A percentile compares a stretch with the other conserved stretches of the same genome.
Conservation (phyloP, 495 filamentous ascomycete species). For the Hyaloscypha hepaticicola region DNA sequence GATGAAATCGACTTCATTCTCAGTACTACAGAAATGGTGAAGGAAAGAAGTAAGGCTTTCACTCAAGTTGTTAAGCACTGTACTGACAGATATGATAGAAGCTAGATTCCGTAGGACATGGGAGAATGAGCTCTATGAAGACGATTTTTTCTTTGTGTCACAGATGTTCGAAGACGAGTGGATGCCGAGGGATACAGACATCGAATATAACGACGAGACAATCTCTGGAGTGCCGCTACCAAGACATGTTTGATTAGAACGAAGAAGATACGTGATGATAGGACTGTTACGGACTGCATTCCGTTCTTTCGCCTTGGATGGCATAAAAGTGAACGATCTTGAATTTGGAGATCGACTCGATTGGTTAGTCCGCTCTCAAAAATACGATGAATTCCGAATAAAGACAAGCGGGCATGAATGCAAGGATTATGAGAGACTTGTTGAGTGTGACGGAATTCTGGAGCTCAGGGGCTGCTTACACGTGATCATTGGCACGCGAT, state of each 20-base stretch:
- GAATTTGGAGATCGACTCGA: neutral
- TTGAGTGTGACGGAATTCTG: no score
- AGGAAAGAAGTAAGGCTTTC: slow-evolving; percentile 5
- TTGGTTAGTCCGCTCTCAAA: neutral
- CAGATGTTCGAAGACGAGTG: slow-evolving; percentile 52
- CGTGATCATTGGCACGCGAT: no score
- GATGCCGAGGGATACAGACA: slow-evolving; percentile 36
- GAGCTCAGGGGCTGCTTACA: no score
- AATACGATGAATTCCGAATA: neutral
- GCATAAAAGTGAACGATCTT: neutral
- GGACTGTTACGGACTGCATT: neutral
- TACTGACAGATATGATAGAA: slow-evolving; percentile 5
- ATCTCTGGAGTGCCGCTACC: slow-evolving; percentile 1
- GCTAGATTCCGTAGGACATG: slow-evolving; percentile 2
- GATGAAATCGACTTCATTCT: slow-evolving; percentile 15
- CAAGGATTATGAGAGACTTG: no score
- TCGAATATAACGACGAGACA: slow-evolving; percentile 10
- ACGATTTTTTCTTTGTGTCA: slow-evolving; percentile 52
- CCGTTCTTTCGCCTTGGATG: neutral
- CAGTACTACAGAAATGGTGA: slow-evolving; percentile 12
- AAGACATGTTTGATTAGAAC: neutral
- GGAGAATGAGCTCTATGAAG: slow-evolving; percentile 35
- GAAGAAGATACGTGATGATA: neutral
- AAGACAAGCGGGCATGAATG: neutral
- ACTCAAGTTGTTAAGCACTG: neutral